These are phyloP conservation scores for Adansonia rubrostipa DNA, from an alignment of 441 rosid species.

Conservation along the genomic window DNA sequence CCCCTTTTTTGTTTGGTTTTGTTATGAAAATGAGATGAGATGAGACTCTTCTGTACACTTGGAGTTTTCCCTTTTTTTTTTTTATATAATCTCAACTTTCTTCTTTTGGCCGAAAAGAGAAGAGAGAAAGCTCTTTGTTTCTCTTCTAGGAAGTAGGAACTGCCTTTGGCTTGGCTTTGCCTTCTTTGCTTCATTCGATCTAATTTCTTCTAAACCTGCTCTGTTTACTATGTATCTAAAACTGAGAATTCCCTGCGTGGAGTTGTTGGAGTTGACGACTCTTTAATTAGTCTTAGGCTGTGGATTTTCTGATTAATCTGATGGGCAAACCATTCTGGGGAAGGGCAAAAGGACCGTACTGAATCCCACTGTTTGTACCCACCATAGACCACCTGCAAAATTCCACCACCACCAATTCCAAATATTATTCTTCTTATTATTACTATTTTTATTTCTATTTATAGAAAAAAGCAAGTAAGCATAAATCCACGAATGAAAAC, in stretches of 20 bases:
- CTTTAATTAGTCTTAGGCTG: constrained; percentile 13
- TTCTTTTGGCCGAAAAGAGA: constrained; percentile 10
- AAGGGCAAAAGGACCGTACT: constrained; percentile 96
- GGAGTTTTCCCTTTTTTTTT: neutral
- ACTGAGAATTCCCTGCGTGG: neutral
- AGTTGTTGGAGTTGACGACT: neutral
- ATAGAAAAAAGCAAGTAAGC: neutral
- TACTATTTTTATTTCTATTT: constrained; percentile 26
- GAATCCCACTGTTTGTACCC: constrained; percentile 74
- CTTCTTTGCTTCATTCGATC: neutral
- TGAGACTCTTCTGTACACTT: constrained; percentile 41
- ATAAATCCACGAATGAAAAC: too few relatives aligned
- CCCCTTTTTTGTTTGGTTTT: too few relatives aligned
- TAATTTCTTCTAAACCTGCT: neutral
- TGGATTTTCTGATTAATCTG: constrained; percentile 50
- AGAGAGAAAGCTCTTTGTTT: neutral
- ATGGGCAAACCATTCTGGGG: constrained; percentile 95
- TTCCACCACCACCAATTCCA: too few relatives aligned
- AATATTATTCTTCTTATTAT: neutral
- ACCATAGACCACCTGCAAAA: constrained; percentile 69
- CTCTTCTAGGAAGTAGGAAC: neutral
- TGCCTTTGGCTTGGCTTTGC: constrained; percentile 2
- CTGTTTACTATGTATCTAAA: neutral
- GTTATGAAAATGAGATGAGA: neutral
- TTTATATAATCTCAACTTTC: constrained; percentile 2